Evolutionary conservation across 2,329 filamentous ascomycete genomes (phyloP), one percentile per base, ranked within the genome.

Genomic region (Didymella sp.): DNA sequence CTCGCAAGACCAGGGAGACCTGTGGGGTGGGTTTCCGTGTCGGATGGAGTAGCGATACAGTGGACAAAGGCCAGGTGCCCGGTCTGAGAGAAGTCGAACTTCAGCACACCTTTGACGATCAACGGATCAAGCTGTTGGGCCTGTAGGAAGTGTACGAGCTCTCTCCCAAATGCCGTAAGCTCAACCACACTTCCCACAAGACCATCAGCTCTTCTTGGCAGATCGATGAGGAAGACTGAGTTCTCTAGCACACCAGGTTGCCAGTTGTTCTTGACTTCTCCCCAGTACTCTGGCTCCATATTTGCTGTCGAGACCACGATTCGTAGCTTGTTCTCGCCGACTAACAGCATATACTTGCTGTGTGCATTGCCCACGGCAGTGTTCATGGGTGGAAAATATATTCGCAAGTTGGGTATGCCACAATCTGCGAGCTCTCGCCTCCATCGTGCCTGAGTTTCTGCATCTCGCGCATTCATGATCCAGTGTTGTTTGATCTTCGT

Each of bases 311-410:
- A 92, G 2, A 98, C 81, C 1, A 89, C 94, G 41, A 99, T 82
- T 6, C 95, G 86, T 15, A 97, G 76, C 72, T 92, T 87, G 1
- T 78, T 78, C 0, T 84, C 78, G 66, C 92, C 91, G 67, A 92
- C 94, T n/a, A 98, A 82, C 1, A 98, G 77, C 84, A 96, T 93
- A 40, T 98, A 81, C 73, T 99, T 98, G 46, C 92, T 96, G 76
- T 98, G 95, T 92, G 98, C 96, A 67, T 30, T 87, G 22, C 87
- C 89, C 6, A 86, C 78, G 43, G 85, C 80, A 1, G 86, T 85
- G 37, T 86, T 81, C 90, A 97, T 94, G 2, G 84, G 84, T 15
- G 94, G 94, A 70, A 98, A 96, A 72, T 91, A 92, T 52, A 87
- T 66, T 19, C 85, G 85, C 52, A 96, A 81, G 47, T 83, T 82